Conservation (phyloP, 305 asterid species). For the Fraxinus latifolia region DNA sequence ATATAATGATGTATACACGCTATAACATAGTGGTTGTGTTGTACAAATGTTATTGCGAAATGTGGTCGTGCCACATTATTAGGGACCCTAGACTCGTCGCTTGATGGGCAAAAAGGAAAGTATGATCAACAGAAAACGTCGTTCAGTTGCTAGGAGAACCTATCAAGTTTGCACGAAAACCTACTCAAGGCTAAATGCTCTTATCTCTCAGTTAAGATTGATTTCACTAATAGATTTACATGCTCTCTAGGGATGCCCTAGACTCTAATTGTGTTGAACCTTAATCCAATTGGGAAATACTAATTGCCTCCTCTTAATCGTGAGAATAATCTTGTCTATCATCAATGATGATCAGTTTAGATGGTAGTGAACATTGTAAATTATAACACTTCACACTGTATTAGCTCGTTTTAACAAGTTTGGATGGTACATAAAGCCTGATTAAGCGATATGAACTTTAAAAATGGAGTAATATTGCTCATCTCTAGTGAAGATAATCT, state of each 20-base stretch:
- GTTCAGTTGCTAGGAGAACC: neutral
- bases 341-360: neutral
- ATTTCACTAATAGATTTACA: slow-evolving; percentile 4
- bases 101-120: neutral
- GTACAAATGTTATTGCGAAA: neutral
- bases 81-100: neutral
- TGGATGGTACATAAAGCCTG: too few relatives aligned
- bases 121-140: neutral
- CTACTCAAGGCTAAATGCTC: neutral
- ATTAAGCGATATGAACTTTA: too few relatives aligned
- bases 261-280: neutral
- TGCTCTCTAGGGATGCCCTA: neutral
- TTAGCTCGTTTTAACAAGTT: too few relatives aligned
- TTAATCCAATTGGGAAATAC: neutral
- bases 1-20: neutral
- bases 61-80: neutral
- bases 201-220: neutral
- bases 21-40: neutral
- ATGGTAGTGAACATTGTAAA: neutral
- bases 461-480: too few relatives aligned
- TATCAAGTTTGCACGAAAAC: neutral
- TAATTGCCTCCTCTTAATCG: neutral
- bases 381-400: too few relatives aligned
- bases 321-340: too few relatives aligned
- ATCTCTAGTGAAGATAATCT: too few relatives aligned